These are phyloP conservation scores for Quercus parvula DNA, from an alignment of 306 rosid species.

Conservation along the genomic window DNA sequence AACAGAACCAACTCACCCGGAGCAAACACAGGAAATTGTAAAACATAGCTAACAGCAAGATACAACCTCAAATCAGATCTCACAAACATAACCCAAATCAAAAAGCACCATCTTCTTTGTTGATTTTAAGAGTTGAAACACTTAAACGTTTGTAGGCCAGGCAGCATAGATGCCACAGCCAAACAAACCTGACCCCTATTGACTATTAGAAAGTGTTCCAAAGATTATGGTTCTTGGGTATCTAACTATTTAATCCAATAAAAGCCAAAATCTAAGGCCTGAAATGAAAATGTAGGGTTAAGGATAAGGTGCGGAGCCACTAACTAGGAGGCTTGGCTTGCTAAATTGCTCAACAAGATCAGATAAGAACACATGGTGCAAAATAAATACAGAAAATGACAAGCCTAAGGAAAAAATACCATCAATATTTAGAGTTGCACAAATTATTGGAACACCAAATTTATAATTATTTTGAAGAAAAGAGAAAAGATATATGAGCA, in stretches of 20 bases:
- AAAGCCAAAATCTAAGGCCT: neutral
- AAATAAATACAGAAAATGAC: too few relatives aligned
- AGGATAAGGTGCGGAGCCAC: too few relatives aligned
- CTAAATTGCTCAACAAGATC: too few relatives aligned
- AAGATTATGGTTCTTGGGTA: neutral
- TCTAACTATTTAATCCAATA: neutral
- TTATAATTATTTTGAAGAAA: neutral
- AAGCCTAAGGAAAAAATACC: too few relatives aligned
- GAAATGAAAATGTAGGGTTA: too few relatives aligned
- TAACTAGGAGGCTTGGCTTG: too few relatives aligned
- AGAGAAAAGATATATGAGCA: neutral
- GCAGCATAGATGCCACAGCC: neutral
- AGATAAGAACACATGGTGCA: too few relatives aligned
- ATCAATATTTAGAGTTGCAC: too few relatives aligned
- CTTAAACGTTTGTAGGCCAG: neutral
- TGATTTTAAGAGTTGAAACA: neutral
- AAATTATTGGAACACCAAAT: too few relatives aligned
- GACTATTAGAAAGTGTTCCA: neutral
- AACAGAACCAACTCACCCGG: neutral
- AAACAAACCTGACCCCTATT: neutral
- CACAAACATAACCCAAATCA: neutral
- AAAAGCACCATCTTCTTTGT: neutral
- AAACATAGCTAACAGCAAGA: neutral
- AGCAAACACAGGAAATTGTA: neutral
- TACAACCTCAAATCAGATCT: neutral